These are phyloP conservation scores for Bolboschoenoplectus hybrid DNA, from an alignment of 202 grass and related monocot genomes.

Conservation along the genomic window DNA sequence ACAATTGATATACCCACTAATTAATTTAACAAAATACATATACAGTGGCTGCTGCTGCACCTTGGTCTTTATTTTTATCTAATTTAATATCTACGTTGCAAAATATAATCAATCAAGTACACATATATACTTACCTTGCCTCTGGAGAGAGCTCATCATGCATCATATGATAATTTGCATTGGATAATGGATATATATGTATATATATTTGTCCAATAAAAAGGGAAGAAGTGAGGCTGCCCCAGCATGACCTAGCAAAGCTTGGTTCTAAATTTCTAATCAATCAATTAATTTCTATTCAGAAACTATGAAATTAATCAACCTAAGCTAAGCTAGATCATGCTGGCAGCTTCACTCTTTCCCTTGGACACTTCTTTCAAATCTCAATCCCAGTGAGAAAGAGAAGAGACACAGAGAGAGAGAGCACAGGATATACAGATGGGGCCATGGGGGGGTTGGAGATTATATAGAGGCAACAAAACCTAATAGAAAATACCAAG, in stretches of 20 bases:
- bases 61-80: background rate
- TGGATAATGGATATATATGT: background rate
- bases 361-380: slow-evolving; percentile 40
- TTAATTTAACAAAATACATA: background rate
- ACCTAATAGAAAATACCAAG: background rate
- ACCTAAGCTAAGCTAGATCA: slow-evolving; percentile 59
- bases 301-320: slow-evolving; percentile 14
- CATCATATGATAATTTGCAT: slow-evolving; percentile 6
- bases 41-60: background rate
- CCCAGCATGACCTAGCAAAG: slow-evolving; percentile 57
- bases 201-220: slow-evolving; percentile 30
- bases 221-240: slow-evolving; percentile 55
- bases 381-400: background rate
- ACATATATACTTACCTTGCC: background rate
- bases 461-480: slow-evolving; percentile 23
- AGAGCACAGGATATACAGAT: background rate
- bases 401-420: too few species aligned
- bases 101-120: too few species aligned
- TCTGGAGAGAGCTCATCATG: background rate
- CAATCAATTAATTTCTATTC: background rate
- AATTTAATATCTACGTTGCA: background rate
- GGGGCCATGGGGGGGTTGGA: background rate
- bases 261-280: background rate
- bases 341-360: slow-evolving; percentile 73
- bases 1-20: background rate